Base-by-base conservation (phyloP, 352 stramenopile species). In the Aphanomyces astaci region DNA sequence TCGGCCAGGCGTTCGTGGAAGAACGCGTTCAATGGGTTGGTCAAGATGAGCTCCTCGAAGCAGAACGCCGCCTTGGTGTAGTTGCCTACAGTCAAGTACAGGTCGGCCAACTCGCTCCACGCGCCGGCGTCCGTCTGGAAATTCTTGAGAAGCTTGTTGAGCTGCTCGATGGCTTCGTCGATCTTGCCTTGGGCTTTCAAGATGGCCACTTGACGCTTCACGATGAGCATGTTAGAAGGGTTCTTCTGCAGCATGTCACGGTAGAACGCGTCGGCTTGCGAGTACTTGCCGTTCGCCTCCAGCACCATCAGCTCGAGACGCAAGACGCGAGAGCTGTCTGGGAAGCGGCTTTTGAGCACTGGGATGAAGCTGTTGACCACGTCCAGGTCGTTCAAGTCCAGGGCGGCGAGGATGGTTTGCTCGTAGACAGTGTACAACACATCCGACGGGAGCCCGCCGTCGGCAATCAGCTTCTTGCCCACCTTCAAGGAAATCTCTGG, bases 11-110 rank as follows among this genome's bases (percentile, higher is more conserved):
- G 79, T 62, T 73, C 82, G 68, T 89, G 80, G 45, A 73, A 78
- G 62, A 88, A 84, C 59, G 79, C 71, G 67, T 87, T 80, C 73
- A 87, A 80, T 7, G 82, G 82, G 54, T 89, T 88, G 25, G 88
- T 66, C 63, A 90, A 71, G 57, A 88, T 75, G 40, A 90, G 69
- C 69, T 90, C 82, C 45, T 90, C 82, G 65, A 86, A 90, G 72
- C 82, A 90, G 62, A 88, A 90, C 9, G 78, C 75, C 7, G 73
- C 80, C 71, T 88, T 85, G 45, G 72, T 72, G 64, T 84, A 89
- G 48, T 78, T 71, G 30, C 77, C 79, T 24, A 81, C 71, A 17
- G 73, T 73, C 45, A 87, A 56, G 62, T 90, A 85, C 56, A 75
- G 76, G 65, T 89, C 82, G 0, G 72, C 79, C 45, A 90, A 66